Base-by-base conservation (phyloP, 1,284 basidiomycete genomes). In the Ustilago vetiveriae region DNA sequence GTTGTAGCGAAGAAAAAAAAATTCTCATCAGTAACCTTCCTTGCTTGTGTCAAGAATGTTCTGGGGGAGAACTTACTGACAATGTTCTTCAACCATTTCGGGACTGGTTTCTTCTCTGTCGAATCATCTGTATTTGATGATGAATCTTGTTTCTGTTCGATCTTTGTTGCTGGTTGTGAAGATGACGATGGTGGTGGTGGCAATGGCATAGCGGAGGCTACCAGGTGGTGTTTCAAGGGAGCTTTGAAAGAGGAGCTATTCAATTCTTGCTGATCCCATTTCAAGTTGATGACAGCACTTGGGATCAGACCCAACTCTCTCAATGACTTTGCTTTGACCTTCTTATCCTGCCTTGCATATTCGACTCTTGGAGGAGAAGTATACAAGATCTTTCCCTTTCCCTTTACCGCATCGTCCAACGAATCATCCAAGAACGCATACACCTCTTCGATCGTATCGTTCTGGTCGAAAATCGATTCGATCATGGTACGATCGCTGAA, bases 401-500 rank as follows among this genome's bases (percentile, higher is more conserved):
- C 84, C 75, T 89, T 88, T 29, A 88, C 87, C 63, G 90, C 88
- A 45, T 91, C 89, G 33, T 87, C 84, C 37, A 94, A 83, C 21
- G 87, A 86, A n/a, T 85, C 83, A 21, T 90, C 86, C 39, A 94
- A 90, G 72, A 94, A 92, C 4, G 88, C 89, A 79, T 94, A 94
- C 3, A 94, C 86, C 3, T 88, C 85, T 46, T 86, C 86, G 55
- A 94, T 92, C 76, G 90, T 91, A 78, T 88, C 87, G 1, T 86
- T 86, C 6, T 90, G 91, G 0, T 87, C 85, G 75, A 94, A 93
- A 0, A 84, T 82, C 68, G 87, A 88, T 83, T 95, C 92, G n/a
- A 95, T 85, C 78, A 90, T 88, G 5, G 88, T 91, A 39, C 90
- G 86, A 82, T 94, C 90, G 26, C 88, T 84, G 80, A 94, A 94